A percentile compares a stretch with the other conserved stretches of the same genome.
Evolutionary conservation across 1,284 basidiomycete genomes (phyloP).

Genomic region (Sanghuangporus sanghuang): DNA sequence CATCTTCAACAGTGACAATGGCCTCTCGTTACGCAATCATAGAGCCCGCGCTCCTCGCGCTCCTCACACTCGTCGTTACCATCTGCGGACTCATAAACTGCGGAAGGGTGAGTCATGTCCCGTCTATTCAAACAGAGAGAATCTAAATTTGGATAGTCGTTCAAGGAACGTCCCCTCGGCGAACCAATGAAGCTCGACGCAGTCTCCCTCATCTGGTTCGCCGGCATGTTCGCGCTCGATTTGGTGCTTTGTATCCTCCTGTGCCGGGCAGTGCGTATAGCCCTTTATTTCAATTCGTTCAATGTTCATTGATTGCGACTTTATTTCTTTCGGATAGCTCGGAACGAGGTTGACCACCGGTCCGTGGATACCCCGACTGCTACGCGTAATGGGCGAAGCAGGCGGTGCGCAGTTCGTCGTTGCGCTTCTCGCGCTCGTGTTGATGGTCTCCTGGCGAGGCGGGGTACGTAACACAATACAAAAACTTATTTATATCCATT

Average conservation of each 20-base stretch:
- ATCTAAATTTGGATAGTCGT: not conserved
- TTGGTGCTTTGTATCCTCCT: conserved; percentile 5
- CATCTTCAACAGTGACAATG: too few species aligned
- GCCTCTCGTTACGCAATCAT: not conserved
- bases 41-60: not conserved
- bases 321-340: not conserved
- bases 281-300: not conserved
- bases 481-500: not conserved
- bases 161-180: conserved; percentile 7
- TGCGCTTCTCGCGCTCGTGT: conserved; percentile 9
- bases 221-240: conserved; percentile 7
- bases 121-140: not conserved
- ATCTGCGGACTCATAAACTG: conserved; percentile 6
- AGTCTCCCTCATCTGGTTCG: conserved; percentile 7
- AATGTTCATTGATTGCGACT: not conserved
- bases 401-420: conserved; percentile 8
- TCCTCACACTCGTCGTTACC: not conserved
- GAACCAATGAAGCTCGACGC: conserved; percentile 4
- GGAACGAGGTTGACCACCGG: not conserved
- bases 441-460: conserved; percentile 2
- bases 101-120: conserved; percentile 3
- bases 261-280: not conserved
- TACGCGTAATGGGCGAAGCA: conserved; percentile 9
- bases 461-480: not conserved
- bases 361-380: not conserved